Percentiles rank a stretch among this genome's conserved stretches.
Evolutionary conservation across 2,329 filamentous ascomycete species (phyloP).

Genomic region (Epichloe aotearoae): DNA sequence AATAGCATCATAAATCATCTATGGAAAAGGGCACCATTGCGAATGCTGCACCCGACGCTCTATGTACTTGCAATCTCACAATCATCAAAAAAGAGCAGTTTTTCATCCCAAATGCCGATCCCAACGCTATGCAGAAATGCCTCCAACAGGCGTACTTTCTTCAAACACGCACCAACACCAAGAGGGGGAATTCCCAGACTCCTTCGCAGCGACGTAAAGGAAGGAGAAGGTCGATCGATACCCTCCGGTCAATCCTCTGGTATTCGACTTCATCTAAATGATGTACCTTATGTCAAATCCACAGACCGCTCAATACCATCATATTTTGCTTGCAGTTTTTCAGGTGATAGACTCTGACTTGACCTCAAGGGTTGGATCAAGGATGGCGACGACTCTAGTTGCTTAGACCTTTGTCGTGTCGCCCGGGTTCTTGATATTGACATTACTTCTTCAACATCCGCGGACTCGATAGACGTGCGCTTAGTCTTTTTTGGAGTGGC

Average conservation of each 20-base stretch:
- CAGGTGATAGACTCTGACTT: slow-evolving; percentile 2
- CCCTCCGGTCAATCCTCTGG: background rate
- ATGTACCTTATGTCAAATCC: slow-evolving; percentile 8
- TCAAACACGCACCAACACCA: background rate
- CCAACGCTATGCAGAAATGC: slow-evolving; percentile 9
- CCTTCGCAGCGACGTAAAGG: background rate
- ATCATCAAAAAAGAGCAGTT: background rate
- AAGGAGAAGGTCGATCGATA: background rate
- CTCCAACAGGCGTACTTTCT: background rate
- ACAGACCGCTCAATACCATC: slow-evolving; percentile 19
- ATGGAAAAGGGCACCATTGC: background rate
- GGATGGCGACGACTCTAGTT: background rate
- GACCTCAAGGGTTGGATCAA: slow-evolving; percentile 4
- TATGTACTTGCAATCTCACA: background rate
- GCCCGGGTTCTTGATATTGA: background rate
- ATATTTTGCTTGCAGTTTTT: slow-evolving; percentile 9
- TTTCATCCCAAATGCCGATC: background rate
- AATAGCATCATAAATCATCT: background rate
- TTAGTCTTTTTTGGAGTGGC: background rate
- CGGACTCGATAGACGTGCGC: background rate
- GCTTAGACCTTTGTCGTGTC: background rate
- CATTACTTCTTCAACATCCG: slow-evolving; percentile 3
- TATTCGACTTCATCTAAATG: background rate
- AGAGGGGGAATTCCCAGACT: background rate
- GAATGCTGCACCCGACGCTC: background rate